Percentiles rank a stretch among this genome's conserved stretches.
phyloP scores from a whole-genome alignment of 331 rosid genomes.

The Rosa hybrid region DNA sequence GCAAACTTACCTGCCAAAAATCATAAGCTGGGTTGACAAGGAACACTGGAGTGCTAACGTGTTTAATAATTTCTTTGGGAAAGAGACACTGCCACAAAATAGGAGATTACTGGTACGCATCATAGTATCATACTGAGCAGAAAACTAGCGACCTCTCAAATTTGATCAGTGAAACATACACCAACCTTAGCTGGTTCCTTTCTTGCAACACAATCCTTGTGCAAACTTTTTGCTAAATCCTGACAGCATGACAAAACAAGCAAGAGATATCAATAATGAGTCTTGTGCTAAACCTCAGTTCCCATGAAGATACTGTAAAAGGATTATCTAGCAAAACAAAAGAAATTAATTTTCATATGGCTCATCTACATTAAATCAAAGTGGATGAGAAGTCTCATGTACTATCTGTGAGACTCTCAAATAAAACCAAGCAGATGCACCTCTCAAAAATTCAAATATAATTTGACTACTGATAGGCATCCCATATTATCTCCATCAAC shows the following conservation, averaged over 20 bases:
- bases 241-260: slow-evolving; percentile 32
- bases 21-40: slow-evolving; percentile 92
- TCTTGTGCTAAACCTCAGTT: background rate
- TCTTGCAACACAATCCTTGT: slow-evolving; percentile 61
- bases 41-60: slow-evolving; percentile 67
- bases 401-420: slow-evolving; percentile 1
- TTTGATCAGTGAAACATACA: background rate
- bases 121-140: slow-evolving; percentile 4
- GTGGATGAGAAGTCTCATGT: background rate
- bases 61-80: slow-evolving; percentile 68
- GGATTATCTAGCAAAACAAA: background rate
- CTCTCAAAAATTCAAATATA: background rate
- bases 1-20: slow-evolving; percentile 82
- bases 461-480: background rate
- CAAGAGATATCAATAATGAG: slow-evolving; percentile 19
- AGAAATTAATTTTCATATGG: background rate
- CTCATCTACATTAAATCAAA: background rate
- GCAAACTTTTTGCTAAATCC: slow-evolving; percentile 73
- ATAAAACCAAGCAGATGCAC: background rate
- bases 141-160: slow-evolving; percentile 7
- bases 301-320: background rate
- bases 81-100: slow-evolving; percentile 74
- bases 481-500: background rate
- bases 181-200: slow-evolving; percentile 67
- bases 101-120: slow-evolving; percentile 2